These are phyloP conservation scores for Crithidia brevicula DNA, from an alignment of 208 protist genomes.

Conservation along the genomic window DNA sequence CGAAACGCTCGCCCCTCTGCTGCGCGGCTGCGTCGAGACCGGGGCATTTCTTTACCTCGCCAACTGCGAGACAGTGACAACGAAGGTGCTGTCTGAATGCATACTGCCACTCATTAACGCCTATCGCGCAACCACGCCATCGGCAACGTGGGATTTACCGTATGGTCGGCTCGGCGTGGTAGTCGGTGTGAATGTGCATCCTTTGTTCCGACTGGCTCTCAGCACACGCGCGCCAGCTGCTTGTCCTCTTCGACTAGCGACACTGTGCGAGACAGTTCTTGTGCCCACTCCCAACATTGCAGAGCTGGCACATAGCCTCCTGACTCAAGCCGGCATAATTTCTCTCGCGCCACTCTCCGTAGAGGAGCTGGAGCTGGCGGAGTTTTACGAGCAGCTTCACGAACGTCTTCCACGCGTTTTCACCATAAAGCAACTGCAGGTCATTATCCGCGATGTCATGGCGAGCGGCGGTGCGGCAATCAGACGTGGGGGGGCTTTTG, in stretches of 20 bases:
- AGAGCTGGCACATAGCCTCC: slow-evolving; percentile 46
- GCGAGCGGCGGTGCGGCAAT: neutral
- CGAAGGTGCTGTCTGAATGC: slow-evolving; percentile 4
- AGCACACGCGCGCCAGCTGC: neutral
- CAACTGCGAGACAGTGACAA: slow-evolving; percentile 50
- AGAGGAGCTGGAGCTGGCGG: slow-evolving; percentile 47
- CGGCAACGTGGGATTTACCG: slow-evolving; percentile 25
- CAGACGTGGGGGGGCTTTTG: neutral
- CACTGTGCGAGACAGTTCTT: slow-evolving; percentile 20
- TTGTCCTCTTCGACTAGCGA: slow-evolving; percentile 11
- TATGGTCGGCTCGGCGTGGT: slow-evolving; percentile 1
- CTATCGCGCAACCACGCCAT: slow-evolving; percentile 8
- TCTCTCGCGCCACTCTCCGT: slow-evolving; percentile 13
- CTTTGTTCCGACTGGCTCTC: slow-evolving; percentile 29
- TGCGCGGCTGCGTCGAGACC: slow-evolving; percentile 66
- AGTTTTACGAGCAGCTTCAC: slow-evolving; percentile 65
- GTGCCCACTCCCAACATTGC: slow-evolving; percentile 30
- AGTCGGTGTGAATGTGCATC: slow-evolving; percentile 21
- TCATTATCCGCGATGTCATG: slow-evolving; percentile 45
- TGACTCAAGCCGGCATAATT: slow-evolving; percentile 28
- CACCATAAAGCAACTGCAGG: slow-evolving; percentile 43
- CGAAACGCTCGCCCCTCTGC: slow-evolving; percentile 38
- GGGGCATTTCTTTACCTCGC: slow-evolving; percentile 70
- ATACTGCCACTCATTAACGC: slow-evolving; percentile 22
- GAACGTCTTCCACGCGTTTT: slow-evolving; percentile 52